Conservation (phyloP, 140 eudicot species). For the Anethum foeniculum region DNA sequence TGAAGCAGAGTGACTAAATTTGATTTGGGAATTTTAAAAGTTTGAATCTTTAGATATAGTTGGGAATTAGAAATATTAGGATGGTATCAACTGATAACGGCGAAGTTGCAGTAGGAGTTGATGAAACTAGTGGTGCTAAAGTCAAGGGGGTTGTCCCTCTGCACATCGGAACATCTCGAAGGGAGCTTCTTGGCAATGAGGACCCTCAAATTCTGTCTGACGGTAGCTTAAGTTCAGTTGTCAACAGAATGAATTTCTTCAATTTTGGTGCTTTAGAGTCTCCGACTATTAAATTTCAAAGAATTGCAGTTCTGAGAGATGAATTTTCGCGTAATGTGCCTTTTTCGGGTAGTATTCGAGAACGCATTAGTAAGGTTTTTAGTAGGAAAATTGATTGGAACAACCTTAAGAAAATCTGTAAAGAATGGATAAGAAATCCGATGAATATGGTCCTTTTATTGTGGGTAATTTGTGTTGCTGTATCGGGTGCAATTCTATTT, state of each 20-base stretch:
- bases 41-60: not conserved
- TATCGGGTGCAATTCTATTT: conserved; percentile 83
- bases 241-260: conserved; percentile 33
- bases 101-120: conserved; percentile 20
- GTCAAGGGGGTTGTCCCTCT: conserved; percentile 29
- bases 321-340: conserved; percentile 48
- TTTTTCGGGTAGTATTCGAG: conserved; percentile 40
- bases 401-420: conserved; percentile 36
- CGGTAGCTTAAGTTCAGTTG: conserved; percentile 14
- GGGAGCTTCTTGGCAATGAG: conserved; percentile 36
- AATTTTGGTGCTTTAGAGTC: conserved; percentile 36
- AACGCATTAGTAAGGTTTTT: conserved; percentile 39
- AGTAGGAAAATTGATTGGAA: conserved; percentile 55
- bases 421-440: conserved; percentile 77
- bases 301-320: conserved; percentile 46
- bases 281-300: conserved; percentile 48
- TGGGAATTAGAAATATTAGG: not conserved
- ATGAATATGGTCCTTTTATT: conserved; percentile 64
- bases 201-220: conserved; percentile 7
- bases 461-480: conserved; percentile 69
- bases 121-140: conserved; percentile 29
- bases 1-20: not conserved
- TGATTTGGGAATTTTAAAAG: not conserved
- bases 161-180: conserved; percentile 43
- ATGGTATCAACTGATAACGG: conserved; percentile 45